These are phyloP conservation scores for Metschnikowia picachoensis DNA, from an alignment of 805 yeast genomes.

Conservation along the genomic window DNA sequence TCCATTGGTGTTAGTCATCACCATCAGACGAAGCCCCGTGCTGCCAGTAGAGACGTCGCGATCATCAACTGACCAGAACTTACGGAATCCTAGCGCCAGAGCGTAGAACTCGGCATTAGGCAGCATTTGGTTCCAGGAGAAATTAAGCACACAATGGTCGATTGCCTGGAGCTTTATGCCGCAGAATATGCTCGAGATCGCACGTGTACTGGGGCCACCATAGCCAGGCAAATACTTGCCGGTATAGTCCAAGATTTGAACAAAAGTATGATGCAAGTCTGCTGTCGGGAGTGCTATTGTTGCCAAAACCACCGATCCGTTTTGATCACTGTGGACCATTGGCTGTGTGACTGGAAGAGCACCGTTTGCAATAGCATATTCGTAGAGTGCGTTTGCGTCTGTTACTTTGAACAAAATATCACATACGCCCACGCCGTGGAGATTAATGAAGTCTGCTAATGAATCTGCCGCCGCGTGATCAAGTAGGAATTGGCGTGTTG, in stretches of 20 bases:
- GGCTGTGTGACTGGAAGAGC: slow-evolving; percentile 39
- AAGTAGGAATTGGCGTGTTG: slow-evolving; percentile 2
- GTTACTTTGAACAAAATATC: slow-evolving; percentile 68
- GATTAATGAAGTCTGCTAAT: slow-evolving; percentile 25
- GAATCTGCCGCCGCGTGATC: slow-evolving; percentile 10
- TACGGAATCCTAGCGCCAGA: slow-evolving; percentile 64
- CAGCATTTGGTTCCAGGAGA: slow-evolving; percentile 64
- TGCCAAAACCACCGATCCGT: slow-evolving; percentile 54
- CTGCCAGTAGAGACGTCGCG: slow-evolving; percentile 63
- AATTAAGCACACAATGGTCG: slow-evolving; percentile 83
- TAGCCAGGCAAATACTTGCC: slow-evolving; percentile 55
- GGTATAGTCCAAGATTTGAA: slow-evolving; percentile 42
- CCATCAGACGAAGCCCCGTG: slow-evolving; percentile 69
- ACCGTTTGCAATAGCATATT: slow-evolving; percentile 49
- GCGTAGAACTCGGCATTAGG: slow-evolving; percentile 57
- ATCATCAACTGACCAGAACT: slow-evolving; percentile 85
- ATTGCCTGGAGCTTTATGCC: slow-evolving; percentile 41
- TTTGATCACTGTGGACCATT: slow-evolving; percentile 32
- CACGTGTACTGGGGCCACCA: slow-evolving; percentile 5
- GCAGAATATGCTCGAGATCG: slow-evolving; percentile 20
- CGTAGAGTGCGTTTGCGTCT: slow-evolving; percentile 43
- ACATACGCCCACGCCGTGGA: slow-evolving; percentile 79
- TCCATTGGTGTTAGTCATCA: slow-evolving; percentile 68
- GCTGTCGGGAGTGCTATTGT: slow-evolving; percentile 42
- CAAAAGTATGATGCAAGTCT: slow-evolving; percentile 67